Evolutionary conservation across 345 rosid species (phyloP).

Genomic region (Angophora floribunda): DNA sequence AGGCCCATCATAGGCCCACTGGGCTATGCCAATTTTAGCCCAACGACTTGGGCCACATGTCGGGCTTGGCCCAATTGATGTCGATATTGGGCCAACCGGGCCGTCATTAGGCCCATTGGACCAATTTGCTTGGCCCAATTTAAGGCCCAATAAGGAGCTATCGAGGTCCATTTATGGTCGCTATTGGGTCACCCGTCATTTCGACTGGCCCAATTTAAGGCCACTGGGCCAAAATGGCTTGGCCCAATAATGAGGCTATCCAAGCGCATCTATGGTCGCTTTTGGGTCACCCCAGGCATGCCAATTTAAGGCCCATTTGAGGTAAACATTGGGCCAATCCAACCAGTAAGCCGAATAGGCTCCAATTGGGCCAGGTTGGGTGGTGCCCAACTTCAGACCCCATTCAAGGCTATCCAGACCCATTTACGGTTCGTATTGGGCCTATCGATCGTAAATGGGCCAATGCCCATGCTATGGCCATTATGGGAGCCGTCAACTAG

Average conservation of each 20-base stretch:
- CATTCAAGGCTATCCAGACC: background rate
- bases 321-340: too few species aligned
- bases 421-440: background rate
- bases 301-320: too few species aligned
- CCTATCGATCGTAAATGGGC: too few species aligned
- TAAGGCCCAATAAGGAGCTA: too few species aligned
- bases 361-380: background rate
- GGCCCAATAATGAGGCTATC: too few species aligned
- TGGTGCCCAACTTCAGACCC: background rate
- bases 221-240: background rate
- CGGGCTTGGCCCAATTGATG: background rate
- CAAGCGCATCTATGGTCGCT: background rate
- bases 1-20: background rate
- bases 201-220: background rate
- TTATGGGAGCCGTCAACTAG: background rate
- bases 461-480: background rate
- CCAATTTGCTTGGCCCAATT: background rate
- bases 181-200: background rate
- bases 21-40: background rate
- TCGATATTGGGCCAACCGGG: background rate
- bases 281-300: too few species aligned
- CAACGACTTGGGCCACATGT: background rate
- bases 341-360: too few species aligned
- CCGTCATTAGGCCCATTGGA: background rate
- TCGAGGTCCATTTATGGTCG: background rate